Base-by-base conservation (phyloP, 768 basidiomycete genomes). In the Suillus brevipes region DNA sequence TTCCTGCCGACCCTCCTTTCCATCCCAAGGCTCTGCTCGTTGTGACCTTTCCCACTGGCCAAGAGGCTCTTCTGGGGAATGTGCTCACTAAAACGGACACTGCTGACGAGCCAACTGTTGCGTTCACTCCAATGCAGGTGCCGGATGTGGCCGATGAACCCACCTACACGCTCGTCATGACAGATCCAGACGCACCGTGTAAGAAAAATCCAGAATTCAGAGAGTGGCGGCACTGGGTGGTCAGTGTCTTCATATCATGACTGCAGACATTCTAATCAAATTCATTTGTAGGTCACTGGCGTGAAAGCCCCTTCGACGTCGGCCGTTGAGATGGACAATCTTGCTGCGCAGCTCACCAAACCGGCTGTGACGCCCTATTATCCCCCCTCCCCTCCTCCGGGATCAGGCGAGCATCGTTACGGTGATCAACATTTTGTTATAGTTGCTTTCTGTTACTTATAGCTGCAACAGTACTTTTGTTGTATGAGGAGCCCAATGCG, bases 111-210 rank as follows among this genome's bases (percentile, higher is more conserved):
- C 88, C 88, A 4, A 70, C 78, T 4, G 76, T 87, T 45, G 75
- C 73, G 43, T 77, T 88, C 37, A 77, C 79, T 3, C 82, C 85
- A 4, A 77, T 82, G 75, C 74, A 72, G 55, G 73, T 73, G 16
- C 77, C 75, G 18, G 75, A 73, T 2, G 73, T 71, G 28, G 68
- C 66, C 57, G 68, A 70, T 1, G 78, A 80, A 40, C 66, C 76
- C 9, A 78, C 78, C 4, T 87, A 85, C 66, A 86, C 86, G 9
- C 74, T 87, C 42, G 83, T 85, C 40, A 82, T 86, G 83, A 81
- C 82, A 4, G 86, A 87, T 69, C 86, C 86, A 2, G 86, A 87
- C 64, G 86, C 86, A 4, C 86, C 86, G 0, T 85, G 83, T 1
- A 74, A 82, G 55, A 71, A 66, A 8, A 78, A 84, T 43, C 84